Conservation (phyloP, 257 asterid genomes). For the Anisodus tanguticus region DNA sequence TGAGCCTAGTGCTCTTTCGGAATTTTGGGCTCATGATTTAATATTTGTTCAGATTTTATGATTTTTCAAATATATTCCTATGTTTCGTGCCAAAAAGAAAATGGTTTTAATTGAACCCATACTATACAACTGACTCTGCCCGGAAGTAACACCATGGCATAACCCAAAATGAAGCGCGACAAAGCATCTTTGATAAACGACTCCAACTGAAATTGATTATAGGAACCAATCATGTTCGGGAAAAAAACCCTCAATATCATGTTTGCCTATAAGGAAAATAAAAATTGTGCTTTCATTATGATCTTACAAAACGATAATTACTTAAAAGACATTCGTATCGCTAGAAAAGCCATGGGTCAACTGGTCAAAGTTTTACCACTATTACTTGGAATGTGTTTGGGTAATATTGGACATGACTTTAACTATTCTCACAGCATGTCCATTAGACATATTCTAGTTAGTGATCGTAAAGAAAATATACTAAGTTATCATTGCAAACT, state of each 20-base stretch:
- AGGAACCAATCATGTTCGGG: not conserved
- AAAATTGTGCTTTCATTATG: not conserved
- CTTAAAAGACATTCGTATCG: not conserved
- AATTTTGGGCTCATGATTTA: too few species aligned
- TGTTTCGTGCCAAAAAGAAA: too few species aligned
- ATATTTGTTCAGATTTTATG: too few species aligned
- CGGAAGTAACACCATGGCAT: not conserved
- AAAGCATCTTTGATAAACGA: not conserved
- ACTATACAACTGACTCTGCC: not conserved
- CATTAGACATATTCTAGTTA: not conserved
- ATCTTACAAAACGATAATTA: not conserved
- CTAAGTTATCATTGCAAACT: too few species aligned
- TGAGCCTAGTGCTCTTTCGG: not conserved
- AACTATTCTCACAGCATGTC: not conserved
- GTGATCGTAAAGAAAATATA: too few species aligned
- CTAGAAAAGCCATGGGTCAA: not conserved
- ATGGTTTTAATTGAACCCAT: not conserved
- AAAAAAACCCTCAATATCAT: too few species aligned
- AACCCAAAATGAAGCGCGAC: not conserved
- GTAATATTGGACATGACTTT: not conserved
- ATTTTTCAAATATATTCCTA: too few species aligned
- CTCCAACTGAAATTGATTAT: too few species aligned
- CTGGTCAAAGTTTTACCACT: not conserved
- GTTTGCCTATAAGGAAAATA: too few species aligned
- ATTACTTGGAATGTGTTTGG: not conserved